phyloP scores from a whole-genome alignment of 2,329 filamentous ascomycete species.

The Metarhizium humberi region DNA sequence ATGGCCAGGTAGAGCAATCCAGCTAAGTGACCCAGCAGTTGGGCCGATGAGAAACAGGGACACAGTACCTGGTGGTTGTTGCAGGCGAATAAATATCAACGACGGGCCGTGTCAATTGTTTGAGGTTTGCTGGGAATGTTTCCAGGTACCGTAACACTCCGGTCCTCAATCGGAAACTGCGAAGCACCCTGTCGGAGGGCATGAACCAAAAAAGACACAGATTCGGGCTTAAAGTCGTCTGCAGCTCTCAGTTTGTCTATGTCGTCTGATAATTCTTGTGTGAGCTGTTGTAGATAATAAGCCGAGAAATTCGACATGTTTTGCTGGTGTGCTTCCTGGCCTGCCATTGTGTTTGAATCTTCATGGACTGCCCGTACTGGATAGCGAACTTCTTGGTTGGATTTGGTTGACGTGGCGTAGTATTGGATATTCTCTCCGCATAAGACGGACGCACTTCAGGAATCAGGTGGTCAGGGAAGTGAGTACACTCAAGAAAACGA shows the following conservation, averaged over 20 bases:
- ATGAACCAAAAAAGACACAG: slow-evolving; percentile 55
- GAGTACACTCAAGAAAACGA: background rate
- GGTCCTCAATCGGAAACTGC: slow-evolving; percentile 42
- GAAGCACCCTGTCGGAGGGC: slow-evolving; percentile 59
- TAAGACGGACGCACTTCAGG: too few species aligned
- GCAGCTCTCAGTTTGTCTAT: slow-evolving; percentile 60
- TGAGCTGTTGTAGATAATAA: slow-evolving; percentile 61
- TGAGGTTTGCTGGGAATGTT: background rate
- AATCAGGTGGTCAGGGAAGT: background rate
- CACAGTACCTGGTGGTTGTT: too few species aligned
- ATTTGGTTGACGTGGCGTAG: background rate
- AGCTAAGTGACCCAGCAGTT: too few species aligned
- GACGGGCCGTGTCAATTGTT: background rate
- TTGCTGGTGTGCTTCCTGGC: background rate
- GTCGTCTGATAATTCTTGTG: slow-evolving; percentile 64
- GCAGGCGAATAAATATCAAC: too few species aligned
- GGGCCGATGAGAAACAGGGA: too few species aligned
- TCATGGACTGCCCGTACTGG: background rate
- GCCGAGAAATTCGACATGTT: slow-evolving; percentile 40
- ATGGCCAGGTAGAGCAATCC: too few species aligned
- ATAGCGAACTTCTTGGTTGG: background rate
- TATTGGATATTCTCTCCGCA: background rate
- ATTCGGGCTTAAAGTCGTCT: slow-evolving; percentile 60
- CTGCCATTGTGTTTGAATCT: slow-evolving; percentile 3
- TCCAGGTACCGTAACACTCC: slow-evolving; percentile 14